Conservation (phyloP, 208 protist species). For the Entamoeba invadens region DNA sequence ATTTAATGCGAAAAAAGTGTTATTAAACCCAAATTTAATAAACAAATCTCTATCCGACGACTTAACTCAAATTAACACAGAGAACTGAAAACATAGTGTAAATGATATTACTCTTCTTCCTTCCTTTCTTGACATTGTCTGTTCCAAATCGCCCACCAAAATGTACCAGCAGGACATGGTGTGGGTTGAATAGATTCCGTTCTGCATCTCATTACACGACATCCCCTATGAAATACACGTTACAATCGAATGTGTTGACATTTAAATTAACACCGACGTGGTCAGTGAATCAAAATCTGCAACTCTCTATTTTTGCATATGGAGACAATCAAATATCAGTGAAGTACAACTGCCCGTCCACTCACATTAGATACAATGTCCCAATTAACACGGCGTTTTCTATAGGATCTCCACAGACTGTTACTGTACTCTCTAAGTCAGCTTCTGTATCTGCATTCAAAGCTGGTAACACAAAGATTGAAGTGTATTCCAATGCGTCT, state of each 20-base stretch:
- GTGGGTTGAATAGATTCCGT: background rate
- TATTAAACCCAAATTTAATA: too few relatives aligned
- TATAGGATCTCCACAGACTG: background rate
- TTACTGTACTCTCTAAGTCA: background rate
- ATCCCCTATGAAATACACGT: background rate
- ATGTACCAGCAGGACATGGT: background rate
- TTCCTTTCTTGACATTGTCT: too few relatives aligned
- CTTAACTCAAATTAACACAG: too few relatives aligned
- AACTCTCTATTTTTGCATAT: background rate
- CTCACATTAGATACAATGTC: background rate
- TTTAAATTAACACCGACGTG: background rate
- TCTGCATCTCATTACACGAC: background rate
- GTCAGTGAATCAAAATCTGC: background rate
- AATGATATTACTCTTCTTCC: too few relatives aligned
- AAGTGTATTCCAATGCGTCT: background rate
- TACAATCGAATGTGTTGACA: background rate
- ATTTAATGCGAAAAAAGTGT: too few relatives aligned
- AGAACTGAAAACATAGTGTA: too few relatives aligned
- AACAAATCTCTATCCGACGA: too few relatives aligned
- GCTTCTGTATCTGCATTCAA: background rate
- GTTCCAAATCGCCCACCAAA: background rate
- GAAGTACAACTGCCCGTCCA: background rate
- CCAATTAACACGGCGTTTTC: background rate
- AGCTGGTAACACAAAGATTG: background rate
- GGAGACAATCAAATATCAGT: background rate